These are phyloP conservation scores for Pseudozyma thailandica DNA, from an alignment of 1,284 basidiomycete genomes.

Conservation along the genomic window DNA sequence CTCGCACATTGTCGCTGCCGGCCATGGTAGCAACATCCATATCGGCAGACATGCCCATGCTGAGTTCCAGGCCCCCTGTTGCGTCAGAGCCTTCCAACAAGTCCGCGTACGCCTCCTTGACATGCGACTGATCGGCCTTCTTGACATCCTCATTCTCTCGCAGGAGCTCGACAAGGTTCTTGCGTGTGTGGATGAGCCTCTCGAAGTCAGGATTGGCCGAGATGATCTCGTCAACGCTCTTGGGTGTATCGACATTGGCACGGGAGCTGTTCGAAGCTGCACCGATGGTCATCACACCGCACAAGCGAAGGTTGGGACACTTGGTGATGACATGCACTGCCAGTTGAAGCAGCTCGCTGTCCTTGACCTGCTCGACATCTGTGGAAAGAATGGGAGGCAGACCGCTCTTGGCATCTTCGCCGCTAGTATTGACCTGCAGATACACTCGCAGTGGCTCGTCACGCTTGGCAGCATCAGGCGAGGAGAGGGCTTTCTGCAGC, in stretches of 20 bases:
- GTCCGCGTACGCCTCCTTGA: slow-evolving; percentile 37
- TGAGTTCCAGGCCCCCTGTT: slow-evolving; percentile 77
- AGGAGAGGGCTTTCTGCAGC: slow-evolving; percentile 80
- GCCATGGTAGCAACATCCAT: slow-evolving; percentile 85
- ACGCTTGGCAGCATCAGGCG: slow-evolving; percentile 68
- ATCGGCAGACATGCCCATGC: slow-evolving; percentile 98
- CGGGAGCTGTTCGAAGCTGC: slow-evolving; percentile 70
- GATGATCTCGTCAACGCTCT: slow-evolving; percentile 71
- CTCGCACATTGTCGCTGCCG: slow-evolving; percentile 87
- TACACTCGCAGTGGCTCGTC: slow-evolving; percentile 77
- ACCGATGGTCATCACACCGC: slow-evolving; percentile 97
- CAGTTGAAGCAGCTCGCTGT: slow-evolving; percentile 73
- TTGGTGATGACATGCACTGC: slow-evolving; percentile 77
- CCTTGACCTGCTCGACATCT: slow-evolving; percentile 45
- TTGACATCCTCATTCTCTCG: slow-evolving; percentile 20
- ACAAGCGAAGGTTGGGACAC: slow-evolving; percentile 80
- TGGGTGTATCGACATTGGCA: slow-evolving; percentile 73
- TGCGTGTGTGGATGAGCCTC: slow-evolving; percentile 75
- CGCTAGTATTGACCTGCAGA: slow-evolving; percentile 93
- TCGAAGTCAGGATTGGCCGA: slow-evolving; percentile 86
- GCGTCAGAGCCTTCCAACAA: slow-evolving; percentile 54
- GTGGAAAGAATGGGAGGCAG: slow-evolving; percentile 73
- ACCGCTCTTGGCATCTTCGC: slow-evolving; percentile 89
- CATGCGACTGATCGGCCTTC: slow-evolving; percentile 20
- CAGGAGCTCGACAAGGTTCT: slow-evolving; percentile 72